phyloP scores from a whole-genome alignment of 2,329 filamentous ascomycete species.

The Neopestalotiopsis rosae region DNA sequence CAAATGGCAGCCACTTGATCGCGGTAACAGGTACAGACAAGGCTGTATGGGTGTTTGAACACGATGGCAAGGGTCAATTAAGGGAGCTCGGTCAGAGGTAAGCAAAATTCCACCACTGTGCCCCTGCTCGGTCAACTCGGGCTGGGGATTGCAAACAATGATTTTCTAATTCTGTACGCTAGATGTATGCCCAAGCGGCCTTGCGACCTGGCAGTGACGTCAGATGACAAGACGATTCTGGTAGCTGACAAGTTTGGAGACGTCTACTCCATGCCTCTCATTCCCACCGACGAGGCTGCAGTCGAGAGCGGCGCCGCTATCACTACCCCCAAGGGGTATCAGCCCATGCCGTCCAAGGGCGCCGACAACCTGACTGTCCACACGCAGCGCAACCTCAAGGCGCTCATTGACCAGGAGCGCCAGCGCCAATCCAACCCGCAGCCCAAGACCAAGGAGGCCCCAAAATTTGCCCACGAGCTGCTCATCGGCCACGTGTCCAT shows the following conservation, averaged over 20 bases:
- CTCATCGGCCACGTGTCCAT: constrained; percentile 94
- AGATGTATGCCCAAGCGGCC: constrained; percentile 91
- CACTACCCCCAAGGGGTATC: constrained; percentile 27
- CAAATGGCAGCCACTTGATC: constrained; percentile 71
- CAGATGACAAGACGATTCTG: constrained; percentile 75
- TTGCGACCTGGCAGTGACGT: constrained; percentile 73
- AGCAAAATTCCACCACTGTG: constrained; percentile 31
- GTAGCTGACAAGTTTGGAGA: constrained; percentile 96
- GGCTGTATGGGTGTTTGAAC: constrained; percentile 79
- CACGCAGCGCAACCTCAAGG: constrained; percentile 66
- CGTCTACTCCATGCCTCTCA: constrained; percentile 84
- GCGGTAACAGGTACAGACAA: constrained; percentile 93
- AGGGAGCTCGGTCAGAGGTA: constrained; percentile 76
- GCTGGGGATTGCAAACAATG: neutral
- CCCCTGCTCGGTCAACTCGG: neutral
- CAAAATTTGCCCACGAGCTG: constrained; percentile 74
- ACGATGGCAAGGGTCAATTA: constrained; percentile 66
- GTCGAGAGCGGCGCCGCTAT: constrained; percentile 4
- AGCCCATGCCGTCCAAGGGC: constrained; percentile 44
- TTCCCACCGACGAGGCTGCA: constrained; percentile 38
- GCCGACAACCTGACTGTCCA: constrained; percentile 68
- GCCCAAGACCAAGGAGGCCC: constrained; percentile 38
- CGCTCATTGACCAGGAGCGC: constrained; percentile 63
- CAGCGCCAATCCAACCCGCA: constrained; percentile 42
- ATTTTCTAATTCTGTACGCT: constrained; percentile 9